phyloP scores from a whole-genome alignment of 768 basidiomycete species.

The Trichaptum fuscoviolaceum region DNA sequence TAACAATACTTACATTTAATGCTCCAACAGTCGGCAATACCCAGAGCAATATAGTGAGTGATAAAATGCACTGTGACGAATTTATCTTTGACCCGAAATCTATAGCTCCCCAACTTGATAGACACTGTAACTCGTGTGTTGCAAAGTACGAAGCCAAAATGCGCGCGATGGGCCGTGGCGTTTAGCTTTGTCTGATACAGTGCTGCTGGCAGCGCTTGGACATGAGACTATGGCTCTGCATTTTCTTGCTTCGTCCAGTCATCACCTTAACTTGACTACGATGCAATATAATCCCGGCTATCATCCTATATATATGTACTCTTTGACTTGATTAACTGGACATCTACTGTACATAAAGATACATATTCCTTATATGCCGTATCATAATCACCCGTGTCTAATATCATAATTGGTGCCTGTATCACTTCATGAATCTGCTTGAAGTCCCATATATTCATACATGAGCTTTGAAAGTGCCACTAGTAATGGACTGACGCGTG shows the following conservation, averaged over 20 bases:
- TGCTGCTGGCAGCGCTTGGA: not conserved
- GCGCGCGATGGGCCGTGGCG: not conserved
- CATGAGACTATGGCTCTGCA: no score
- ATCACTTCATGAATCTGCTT: not conserved
- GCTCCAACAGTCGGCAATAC: slow-evolving; percentile 32
- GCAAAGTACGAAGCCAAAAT: not conserved
- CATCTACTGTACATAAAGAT: not conserved
- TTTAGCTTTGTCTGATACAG: not conserved
- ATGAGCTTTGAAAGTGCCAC: no score
- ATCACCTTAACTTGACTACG: no score
- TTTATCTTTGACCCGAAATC: slow-evolving; percentile 6
- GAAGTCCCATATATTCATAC: no score
- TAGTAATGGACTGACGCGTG: slow-evolving; percentile 17
- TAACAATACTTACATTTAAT: slow-evolving; percentile 6
- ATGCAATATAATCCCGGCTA: not conserved
- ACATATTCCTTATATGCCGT: not conserved
- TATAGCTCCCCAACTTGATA: slow-evolving; percentile 38
- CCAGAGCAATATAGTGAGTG: slow-evolving; percentile 43
- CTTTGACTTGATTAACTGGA: not conserved
- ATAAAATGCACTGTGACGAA: not conserved
- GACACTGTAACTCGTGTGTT: slow-evolving; percentile 36
- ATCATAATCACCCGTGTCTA: not conserved
- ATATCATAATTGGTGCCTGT: not conserved
- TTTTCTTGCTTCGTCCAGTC: no score
- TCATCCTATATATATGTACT: not conserved